phyloP scores from a whole-genome alignment of 2,329 filamentous ascomycete species.

The Aspergillus sp. region DNA sequence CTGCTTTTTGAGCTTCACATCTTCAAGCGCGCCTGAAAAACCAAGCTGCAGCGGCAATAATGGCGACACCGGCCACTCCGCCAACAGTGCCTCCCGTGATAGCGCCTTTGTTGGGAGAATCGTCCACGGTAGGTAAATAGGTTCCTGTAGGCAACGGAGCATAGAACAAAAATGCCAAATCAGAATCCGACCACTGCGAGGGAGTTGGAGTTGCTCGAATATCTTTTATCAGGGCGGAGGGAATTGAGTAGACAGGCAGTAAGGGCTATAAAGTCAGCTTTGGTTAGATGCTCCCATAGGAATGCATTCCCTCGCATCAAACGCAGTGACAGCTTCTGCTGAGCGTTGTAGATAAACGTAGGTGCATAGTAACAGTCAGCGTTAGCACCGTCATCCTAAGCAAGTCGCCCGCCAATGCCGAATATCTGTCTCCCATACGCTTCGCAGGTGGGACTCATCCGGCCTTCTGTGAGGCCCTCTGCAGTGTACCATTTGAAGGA shows the following conservation, averaged over 20 bases:
- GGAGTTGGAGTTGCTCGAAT: conserved; percentile 17
- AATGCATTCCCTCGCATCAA: conserved; percentile 12
- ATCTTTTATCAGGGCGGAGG: conserved; percentile 12
- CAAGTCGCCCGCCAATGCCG: conserved; percentile 20
- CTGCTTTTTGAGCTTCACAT: neutral
- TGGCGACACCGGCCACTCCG: conserved; percentile 16
- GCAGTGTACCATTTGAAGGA: conserved; percentile 25
- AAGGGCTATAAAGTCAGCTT: conserved; percentile 6
- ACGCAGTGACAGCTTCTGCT: conserved; percentile 15
- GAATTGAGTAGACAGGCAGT: conserved; percentile 15
- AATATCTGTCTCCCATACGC: conserved; percentile 22
- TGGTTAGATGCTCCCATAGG: neutral
- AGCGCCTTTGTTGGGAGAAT: conserved; percentile 7
- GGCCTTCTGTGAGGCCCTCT: conserved; percentile 13
- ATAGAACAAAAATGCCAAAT: neutral
- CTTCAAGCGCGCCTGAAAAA: neutral
- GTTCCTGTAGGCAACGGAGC: neutral
- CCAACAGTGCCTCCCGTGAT: conserved; percentile 22
- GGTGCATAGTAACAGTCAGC: conserved; percentile 22
- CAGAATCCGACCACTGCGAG: neutral
- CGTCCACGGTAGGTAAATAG: neutral
- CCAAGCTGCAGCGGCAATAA: conserved; percentile 5
- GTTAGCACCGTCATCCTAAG: conserved; percentile 11
- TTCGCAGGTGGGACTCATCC: conserved; percentile 20
- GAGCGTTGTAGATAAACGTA: conserved; percentile 21